Conservation (phyloP, 192 early-diverging fungal genomes). For the Chytriomyces sp. region DNA sequence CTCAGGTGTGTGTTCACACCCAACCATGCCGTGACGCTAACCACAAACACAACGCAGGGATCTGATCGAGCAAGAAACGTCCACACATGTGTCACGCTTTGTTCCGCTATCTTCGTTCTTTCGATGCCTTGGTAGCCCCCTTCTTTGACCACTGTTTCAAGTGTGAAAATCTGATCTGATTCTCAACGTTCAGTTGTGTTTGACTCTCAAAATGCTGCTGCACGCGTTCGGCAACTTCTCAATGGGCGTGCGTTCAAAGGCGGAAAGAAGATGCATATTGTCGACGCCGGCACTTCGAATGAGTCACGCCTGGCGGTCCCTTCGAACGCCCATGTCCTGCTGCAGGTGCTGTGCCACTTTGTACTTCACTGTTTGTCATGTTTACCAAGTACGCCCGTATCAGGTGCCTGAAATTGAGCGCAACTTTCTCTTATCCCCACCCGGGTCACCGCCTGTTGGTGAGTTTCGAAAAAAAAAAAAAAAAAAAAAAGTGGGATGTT, state of each 20-base stretch:
- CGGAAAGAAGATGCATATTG: conserved; percentile 17
- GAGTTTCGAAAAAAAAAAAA: neutral
- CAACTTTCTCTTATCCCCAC: conserved; percentile 61
- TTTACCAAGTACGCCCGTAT: too few relatives aligned
- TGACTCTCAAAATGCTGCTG: neutral
- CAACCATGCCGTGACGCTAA: neutral
- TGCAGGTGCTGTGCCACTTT: too few relatives aligned
- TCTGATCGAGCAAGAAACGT: conserved; percentile 27
- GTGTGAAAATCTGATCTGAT: neutral
- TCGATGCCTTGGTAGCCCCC: conserved; percentile 36
- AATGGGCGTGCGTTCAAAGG: conserved; percentile 1
- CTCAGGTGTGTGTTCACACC: conserved; percentile 23
- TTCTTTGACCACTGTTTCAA: neutral
- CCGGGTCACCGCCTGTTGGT: conserved; percentile 58
- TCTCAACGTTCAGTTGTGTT: neutral
- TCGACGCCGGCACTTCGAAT: conserved; percentile 13
- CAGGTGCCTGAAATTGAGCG: conserved; percentile 52
- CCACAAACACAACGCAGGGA: neutral
- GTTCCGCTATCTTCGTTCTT: conserved; percentile 45
- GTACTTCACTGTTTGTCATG: too few relatives aligned
- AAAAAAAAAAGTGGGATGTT: neutral
- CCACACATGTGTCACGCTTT: conserved; percentile 18
- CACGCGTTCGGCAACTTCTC: neutral
- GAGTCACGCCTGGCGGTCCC: neutral
- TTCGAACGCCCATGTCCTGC: neutral